Evolutionary conservation across 139 green algal species (phyloP).

Genomic region (Coelastrella sp.): DNA sequence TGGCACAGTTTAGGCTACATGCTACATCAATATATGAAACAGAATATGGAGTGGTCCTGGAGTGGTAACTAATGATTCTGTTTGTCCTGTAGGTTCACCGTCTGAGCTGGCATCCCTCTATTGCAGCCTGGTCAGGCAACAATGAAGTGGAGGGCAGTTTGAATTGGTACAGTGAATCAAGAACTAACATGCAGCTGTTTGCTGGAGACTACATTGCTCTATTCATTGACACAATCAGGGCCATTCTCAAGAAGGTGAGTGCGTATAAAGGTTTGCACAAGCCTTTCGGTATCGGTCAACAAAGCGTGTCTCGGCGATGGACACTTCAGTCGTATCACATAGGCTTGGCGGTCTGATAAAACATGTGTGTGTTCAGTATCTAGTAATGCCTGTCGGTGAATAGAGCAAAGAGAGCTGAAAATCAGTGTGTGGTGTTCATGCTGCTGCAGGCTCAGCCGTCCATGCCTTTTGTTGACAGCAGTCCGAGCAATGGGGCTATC

Average conservation of each 20-base stretch:
- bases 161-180: conserved; percentile 30
- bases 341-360: background rate
- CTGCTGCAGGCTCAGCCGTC: conserved; percentile 41
- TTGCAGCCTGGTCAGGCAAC: conserved; percentile 84
- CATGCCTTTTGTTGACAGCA: conserved; percentile 77
- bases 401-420: no score
- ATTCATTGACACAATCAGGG: conserved; percentile 70
- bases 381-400: no score
- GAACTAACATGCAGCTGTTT: conserved; percentile 66
- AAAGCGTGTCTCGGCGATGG: background rate
- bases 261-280: background rate
- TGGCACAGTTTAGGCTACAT: no score
- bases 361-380: no score
- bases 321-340: background rate
- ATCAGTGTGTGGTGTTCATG: background rate
- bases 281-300: no score
- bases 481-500: conserved; percentile 68
- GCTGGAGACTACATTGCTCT: conserved; percentile 68
- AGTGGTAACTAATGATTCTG: no score
- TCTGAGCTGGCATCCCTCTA: conserved; percentile 33
- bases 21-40: no score
- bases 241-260: conserved; percentile 43
- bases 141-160: conserved; percentile 66
- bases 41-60: no score
- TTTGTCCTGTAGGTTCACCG: conserved; percentile 34